Percentiles rank a stretch among this genome's conserved stretches.
Evolutionary conservation across 2,329 filamentous ascomycete species (phyloP).

Genomic region (Harringtonia lauricola): DNA sequence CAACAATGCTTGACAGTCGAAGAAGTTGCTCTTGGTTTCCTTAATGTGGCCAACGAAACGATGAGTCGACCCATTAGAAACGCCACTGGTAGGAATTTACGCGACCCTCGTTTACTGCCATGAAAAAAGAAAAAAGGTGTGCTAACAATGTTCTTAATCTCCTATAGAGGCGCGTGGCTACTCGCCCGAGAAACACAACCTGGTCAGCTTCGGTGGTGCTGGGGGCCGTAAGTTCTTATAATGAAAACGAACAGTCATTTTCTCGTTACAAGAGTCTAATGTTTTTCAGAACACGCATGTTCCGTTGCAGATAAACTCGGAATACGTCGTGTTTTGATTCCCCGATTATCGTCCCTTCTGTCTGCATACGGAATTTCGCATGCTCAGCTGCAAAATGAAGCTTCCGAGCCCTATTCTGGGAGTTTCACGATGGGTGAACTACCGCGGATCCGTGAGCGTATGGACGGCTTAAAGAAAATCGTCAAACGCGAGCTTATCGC

Average conservation of each 20-base stretch:
- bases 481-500: not conserved
- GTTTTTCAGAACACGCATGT: slow-evolving; percentile 53
- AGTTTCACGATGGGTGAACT: slow-evolving; percentile 56
- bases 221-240: slow-evolving; percentile 41
- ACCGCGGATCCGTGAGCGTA: slow-evolving; percentile 38
- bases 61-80: slow-evolving; percentile 63
- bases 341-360: slow-evolving; percentile 54
- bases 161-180: slow-evolving; percentile 55
- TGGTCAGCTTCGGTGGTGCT: slow-evolving; percentile 63
- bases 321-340: slow-evolving; percentile 58
- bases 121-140: too few species aligned
- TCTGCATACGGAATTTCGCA: slow-evolving; percentile 29
- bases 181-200: slow-evolving; percentile 56
- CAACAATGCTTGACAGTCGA: not conserved
- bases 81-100: slow-evolving; percentile 33
- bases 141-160: too few species aligned
- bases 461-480: not conserved
- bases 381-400: slow-evolving; percentile 23
- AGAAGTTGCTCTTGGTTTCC: slow-evolving; percentile 27
- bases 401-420: slow-evolving; percentile 41
- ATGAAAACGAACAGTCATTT: too few species aligned
- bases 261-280: too few species aligned
- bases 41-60: slow-evolving; percentile 59
- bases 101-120: too few species aligned
- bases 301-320: slow-evolving; percentile 57